Evolutionary conservation across 768 basidiomycete species (phyloP), one percentile per base, ranked within the genome.

Genomic region (Dioszegia crocea): DNA sequence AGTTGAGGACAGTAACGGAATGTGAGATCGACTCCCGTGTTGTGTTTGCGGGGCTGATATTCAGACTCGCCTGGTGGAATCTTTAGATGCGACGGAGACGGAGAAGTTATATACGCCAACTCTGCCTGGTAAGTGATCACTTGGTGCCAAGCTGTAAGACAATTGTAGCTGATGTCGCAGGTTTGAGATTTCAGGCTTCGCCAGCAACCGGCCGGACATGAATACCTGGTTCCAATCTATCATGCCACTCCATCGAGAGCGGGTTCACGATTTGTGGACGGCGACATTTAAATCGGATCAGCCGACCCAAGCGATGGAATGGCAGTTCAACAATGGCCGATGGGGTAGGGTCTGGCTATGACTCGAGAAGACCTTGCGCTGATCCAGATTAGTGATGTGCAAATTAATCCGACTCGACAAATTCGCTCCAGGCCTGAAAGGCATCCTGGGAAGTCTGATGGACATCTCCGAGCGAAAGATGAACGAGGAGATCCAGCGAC

Each of bases 51-150:
- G 21, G 2, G n/a, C 0, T 8, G 4, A n/a, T 0, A 16, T 47
- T 51, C 36, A 69, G 67, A 66, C 53, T 73, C 74, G 4, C 76
- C 76, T 2, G 68, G 71, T 11, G 76, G 73, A 10, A 73, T 76
- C 17, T 72, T 76, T 62, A 57, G 72, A 46, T 63, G 57, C 12
- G 44, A 39, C 9, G 60, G 64, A 31, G 61, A 62, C 6, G 67
- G 65, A 5, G 40, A 41, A 2, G 54, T 72, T 38, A 61, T 60
- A 5, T 72, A 57, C 36, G 62, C 67, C 36, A 72, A 72, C 43
- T 40, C 53, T 21, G 65, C 70, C 11, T 72, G 67, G 68, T 64
- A 40, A 19, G 61, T n/a, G n/a, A n/a, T n/a, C n/a, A n/a, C n/a
- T 39, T 26, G 2, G 24, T 3, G 10, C 17, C 23, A 5, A 17